Evolutionary conservation across 2,329 filamentous ascomycete species (phyloP).

Genomic region (Diplodia sapinea): DNA sequence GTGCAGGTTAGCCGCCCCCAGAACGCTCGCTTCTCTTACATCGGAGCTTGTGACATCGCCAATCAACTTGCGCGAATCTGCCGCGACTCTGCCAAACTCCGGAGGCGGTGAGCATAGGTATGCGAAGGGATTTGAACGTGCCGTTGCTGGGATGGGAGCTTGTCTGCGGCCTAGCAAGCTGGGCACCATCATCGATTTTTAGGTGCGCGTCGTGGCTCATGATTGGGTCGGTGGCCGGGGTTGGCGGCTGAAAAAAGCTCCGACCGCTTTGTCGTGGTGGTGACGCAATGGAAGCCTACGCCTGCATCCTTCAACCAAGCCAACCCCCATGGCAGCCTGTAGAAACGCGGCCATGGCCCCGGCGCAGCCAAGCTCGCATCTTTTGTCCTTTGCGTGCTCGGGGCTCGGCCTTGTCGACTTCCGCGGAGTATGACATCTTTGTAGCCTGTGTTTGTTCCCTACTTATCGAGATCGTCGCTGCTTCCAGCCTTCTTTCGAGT

Average conservation of each 20-base stretch:
- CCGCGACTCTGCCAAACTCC: too few species aligned
- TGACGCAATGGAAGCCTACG: slow-evolving; percentile 18
- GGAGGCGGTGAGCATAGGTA: too few species aligned
- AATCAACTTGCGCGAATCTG: too few species aligned
- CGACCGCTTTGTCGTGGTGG: slow-evolving; percentile 18
- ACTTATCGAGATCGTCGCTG: slow-evolving; percentile 3
- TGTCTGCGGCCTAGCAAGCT: slow-evolving; percentile 19
- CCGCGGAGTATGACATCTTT: slow-evolving; percentile 10
- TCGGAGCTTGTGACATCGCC: too few species aligned
- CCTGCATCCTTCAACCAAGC: slow-evolving; percentile 2
- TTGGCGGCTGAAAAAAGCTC: slow-evolving; percentile 1
- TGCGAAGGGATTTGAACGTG: not conserved
- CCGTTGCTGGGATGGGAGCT: not conserved
- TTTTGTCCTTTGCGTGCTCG: slow-evolving; percentile 1
- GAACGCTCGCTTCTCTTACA: too few species aligned
- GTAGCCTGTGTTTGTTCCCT: not conserved
- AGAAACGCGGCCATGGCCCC: not conserved
- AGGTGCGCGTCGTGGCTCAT: not conserved
- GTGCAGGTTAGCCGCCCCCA: too few species aligned
- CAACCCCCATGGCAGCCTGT: not conserved
- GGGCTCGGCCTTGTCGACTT: slow-evolving; percentile 3
- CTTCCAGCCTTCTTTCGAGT: not conserved
- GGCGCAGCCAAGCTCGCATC: not conserved
- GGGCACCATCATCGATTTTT: slow-evolving; percentile 15
- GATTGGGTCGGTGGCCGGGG: slow-evolving; percentile 15